Evolutionary conservation across 2,329 filamentous ascomycete genomes (phyloP), one percentile per base, ranked within the genome.

Genomic region (Claviceps monticola): DNA sequence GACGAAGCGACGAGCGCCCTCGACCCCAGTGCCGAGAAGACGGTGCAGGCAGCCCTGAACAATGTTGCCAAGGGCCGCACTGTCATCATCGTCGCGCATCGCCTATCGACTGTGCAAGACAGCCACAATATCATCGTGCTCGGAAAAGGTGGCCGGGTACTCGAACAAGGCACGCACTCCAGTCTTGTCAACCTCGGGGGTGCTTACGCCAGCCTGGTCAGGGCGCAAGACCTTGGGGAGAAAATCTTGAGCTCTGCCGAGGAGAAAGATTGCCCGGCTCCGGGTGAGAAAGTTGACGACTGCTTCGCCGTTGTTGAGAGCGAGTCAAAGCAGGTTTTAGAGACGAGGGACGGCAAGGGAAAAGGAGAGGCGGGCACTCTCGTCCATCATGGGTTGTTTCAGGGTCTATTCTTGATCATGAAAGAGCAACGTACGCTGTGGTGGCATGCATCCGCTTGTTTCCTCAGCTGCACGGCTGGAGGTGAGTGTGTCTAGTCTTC

Each of bases 51-150:
- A 49, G 78, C 78, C 0, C 68, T 82, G 19, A 74, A 77, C 55
- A 72, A 74, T 5, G 67, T 67, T 7, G 77, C 78, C 1, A 68
- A 72, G 45, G 74, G 74, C 23, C 71, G 81, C 17, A 86, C 83
- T 1, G 84, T 81, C 2, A 77, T 86, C 44, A 73, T 82, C 19
- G 83, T 86, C 53, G 82, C 82, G 0, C 79, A 82, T 60, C 66
- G 78, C 2, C 67, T 83, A 1, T 76, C 75, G 0, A 82, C 78
- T 0, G 76, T 82, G 53, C 72, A 72, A 54, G 70, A 78, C 48
- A 82, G 82, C 0, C 79, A 86, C 58, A 76, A 80, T 49, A 86
- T 86, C 51, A 68, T 85, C 11, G 81, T 86, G 16, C 71, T 86
- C 59, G 69, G 75, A 7, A 70, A 78, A 55, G 82, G 83, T 1